Evolutionary conservation across 2,329 filamentous ascomycete genomes (phyloP).

Genomic region (Penicillium freii): DNA sequence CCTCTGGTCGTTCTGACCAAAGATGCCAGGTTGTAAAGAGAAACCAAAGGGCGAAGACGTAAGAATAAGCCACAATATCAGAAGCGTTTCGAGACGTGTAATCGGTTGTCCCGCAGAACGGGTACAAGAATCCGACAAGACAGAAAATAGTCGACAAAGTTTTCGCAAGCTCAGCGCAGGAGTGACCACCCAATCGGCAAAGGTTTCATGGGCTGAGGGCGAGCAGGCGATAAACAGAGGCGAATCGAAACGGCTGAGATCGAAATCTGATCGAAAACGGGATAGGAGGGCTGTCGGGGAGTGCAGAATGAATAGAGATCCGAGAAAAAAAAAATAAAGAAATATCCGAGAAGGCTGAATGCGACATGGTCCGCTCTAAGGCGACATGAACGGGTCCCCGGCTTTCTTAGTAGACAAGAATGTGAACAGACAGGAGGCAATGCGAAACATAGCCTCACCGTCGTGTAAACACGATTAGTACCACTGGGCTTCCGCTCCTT

Average conservation of each 20-base stretch:
- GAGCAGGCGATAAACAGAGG: conserved; percentile 26
- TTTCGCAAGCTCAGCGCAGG: conserved; percentile 14
- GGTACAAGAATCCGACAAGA: conserved; percentile 17
- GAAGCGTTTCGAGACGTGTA: conserved; percentile 31
- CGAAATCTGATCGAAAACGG: conserved; percentile 36
- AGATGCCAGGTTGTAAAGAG: conserved; percentile 19
- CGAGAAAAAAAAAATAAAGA: conserved; percentile 30
- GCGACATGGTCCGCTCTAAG: conserved; percentile 30
- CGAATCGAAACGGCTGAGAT: conserved; percentile 34
- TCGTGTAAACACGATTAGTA: conserved; percentile 42
- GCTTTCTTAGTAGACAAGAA: conserved; percentile 30
- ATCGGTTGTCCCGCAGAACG: conserved; percentile 23
- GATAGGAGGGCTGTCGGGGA: conserved; percentile 35
- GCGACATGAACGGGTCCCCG: conserved; percentile 26
- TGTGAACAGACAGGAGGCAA: conserved; percentile 30
- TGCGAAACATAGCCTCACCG: conserved; percentile 27
- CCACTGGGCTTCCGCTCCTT: conserved; percentile 51
- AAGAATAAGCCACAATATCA: conserved; percentile 36
- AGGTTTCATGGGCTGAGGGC: conserved; percentile 7
- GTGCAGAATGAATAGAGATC: conserved; percentile 38
- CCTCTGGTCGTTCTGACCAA: conserved; percentile 17
- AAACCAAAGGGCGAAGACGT: conserved; percentile 29
- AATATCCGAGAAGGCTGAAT: conserved; percentile 34
- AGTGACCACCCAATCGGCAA: conserved; percentile 7
- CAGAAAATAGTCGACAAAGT: conserved; percentile 13